Evolutionary conservation across 352 stramenopile species (phyloP).

Genomic region (Thalassiosira mediterranea): DNA sequence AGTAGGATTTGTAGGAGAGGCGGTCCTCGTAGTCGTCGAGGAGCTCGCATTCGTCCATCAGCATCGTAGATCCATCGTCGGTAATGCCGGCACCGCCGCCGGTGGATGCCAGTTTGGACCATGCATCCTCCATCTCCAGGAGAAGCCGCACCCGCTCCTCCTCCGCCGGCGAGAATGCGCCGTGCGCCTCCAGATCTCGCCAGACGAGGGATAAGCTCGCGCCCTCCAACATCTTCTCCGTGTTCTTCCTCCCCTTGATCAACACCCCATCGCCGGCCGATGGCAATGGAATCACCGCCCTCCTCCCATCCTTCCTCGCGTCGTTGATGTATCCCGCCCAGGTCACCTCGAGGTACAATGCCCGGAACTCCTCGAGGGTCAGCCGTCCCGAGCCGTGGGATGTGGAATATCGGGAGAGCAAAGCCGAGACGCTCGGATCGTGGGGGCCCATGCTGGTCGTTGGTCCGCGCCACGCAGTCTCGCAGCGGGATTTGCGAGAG

Average conservation of each 20-base stretch:
- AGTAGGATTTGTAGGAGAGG: conserved; percentile 11
- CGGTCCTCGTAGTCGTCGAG: conserved; percentile 60
- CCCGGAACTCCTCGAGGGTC: conserved; percentile 58
- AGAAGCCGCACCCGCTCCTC: conserved; percentile 47
- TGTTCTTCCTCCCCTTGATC: conserved; percentile 41
- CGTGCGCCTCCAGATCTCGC: conserved; percentile 74
- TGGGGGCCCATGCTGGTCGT: conserved; percentile 55
- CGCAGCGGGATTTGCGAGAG: neutral
- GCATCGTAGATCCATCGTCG: conserved; percentile 3
- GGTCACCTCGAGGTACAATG: conserved; percentile 64
- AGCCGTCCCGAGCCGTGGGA: conserved; percentile 62
- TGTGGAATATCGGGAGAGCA: conserved; percentile 59
- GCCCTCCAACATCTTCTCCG: conserved; percentile 44
- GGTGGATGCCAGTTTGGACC: neutral
- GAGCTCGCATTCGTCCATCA: conserved; percentile 81
- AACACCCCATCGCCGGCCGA: conserved; percentile 15
- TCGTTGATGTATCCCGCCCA: conserved; percentile 51
- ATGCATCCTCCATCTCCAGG: conserved; percentile 46
- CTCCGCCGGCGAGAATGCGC: conserved; percentile 65
- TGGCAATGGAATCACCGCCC: conserved; percentile 17
- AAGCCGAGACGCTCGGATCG: conserved; percentile 55
- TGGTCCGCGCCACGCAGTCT: too few relatives aligned
- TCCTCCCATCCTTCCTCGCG: conserved; percentile 11
- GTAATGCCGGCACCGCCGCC: neutral
- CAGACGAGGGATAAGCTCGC: conserved; percentile 62